phyloP scores from a whole-genome alignment of 1,284 basidiomycete genomes.

The Bothia castanella region DNA sequence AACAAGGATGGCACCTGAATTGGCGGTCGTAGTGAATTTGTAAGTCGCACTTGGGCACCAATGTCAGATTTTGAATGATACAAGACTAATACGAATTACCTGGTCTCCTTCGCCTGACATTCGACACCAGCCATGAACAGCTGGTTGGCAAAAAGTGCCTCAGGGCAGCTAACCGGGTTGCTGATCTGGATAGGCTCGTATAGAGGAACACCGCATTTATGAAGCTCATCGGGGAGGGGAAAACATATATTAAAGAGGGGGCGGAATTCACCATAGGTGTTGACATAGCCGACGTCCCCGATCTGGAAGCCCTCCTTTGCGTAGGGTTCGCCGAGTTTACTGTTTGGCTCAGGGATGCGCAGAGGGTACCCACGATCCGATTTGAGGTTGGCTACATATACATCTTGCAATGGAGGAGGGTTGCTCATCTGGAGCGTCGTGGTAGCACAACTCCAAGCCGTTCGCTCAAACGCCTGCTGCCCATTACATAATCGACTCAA shows the following conservation, averaged over 20 bases:
- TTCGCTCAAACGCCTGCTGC: too few relatives aligned
- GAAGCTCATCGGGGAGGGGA: background rate
- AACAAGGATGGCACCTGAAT: slow-evolving; percentile 8
- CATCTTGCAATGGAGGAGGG: too few relatives aligned
- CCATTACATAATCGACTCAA: too few relatives aligned
- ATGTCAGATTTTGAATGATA: background rate
- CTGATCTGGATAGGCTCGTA: background rate
- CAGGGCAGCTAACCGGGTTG: background rate
- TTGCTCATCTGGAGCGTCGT: too few relatives aligned
- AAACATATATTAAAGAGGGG: slow-evolving; percentile 11
- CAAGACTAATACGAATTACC: too few relatives aligned
- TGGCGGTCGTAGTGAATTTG: background rate
- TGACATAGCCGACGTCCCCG: slow-evolving; percentile 10
- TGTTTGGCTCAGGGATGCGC: slow-evolving; percentile 2
- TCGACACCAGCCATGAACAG: background rate
- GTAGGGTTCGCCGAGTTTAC: background rate
- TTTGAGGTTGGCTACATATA: slow-evolving; percentile 8
- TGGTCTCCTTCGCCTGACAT: too few relatives aligned
- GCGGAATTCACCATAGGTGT: background rate
- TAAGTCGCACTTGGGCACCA: background rate
- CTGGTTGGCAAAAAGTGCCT: background rate
- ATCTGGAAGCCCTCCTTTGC: slow-evolving; percentile 6
- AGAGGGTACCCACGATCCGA: slow-evolving; percentile 11
- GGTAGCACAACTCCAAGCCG: too few relatives aligned
- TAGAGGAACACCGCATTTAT: background rate